Evolutionary conservation across 2,329 filamentous ascomycete genomes (phyloP), one percentile per base, ranked within the genome.

Genomic region (Akanthomyces lecanii): DNA sequence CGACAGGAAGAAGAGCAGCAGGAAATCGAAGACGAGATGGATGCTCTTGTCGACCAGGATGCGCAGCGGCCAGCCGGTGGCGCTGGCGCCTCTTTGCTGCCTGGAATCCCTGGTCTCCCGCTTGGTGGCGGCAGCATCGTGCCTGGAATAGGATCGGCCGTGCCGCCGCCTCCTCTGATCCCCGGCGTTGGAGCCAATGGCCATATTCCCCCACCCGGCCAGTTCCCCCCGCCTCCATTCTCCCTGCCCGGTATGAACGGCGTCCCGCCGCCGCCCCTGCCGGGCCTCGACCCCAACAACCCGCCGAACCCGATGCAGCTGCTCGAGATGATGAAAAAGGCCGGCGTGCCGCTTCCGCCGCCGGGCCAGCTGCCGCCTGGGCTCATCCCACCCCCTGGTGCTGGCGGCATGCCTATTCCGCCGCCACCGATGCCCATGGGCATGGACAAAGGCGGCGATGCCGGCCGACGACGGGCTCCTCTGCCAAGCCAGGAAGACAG

Each of bases 1-100:
- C 85, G 90, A 69, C 89, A 92, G 67, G 93, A 97, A 69, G 92
- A 97, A 70, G 95, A 98, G 74, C 92, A 97, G 72, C 91, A 94
- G 72, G 93, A 98, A 75, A 82, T 90, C 64, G 91, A 97, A 73
- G 95, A 98, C 72, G 95, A 98, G 76, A 89, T 90, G 68, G 94
- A 98, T 67, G 93, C 92, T 2, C 82, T 98, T 51, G 89, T 96
- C 60, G 95, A 99, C 71, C 95, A 99, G 74, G 75, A 91, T 89
- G 84, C 89, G 84, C 23, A 76, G 36, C 86, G 84, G 69, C 59
- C 66, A 36, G 63, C 28, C 4, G n/a, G n/a, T 16, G 28, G 58
- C 5, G 66, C 69, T 5, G 38, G 25, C 12, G 75, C 83, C 10
- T 72, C 69, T 4, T 36, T 30, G 11, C 75, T 83, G 12, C 72